These are phyloP conservation scores for Ceratobasidium sp. DNA, from an alignment of 1,284 basidiomycete genomes.

Conservation along the genomic window DNA sequence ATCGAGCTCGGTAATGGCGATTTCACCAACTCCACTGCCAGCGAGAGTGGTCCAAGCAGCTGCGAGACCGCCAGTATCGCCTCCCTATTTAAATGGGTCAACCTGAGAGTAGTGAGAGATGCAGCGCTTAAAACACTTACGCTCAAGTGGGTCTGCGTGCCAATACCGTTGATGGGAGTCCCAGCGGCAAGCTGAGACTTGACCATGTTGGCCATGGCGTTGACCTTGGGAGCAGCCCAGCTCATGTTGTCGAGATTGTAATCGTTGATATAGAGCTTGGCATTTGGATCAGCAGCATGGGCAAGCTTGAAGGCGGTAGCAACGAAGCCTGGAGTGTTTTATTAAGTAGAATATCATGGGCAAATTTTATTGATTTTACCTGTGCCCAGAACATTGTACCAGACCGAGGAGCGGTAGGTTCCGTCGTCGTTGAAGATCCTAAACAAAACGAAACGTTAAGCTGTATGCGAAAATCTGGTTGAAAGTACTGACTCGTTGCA, in stretches of 20 bases:
- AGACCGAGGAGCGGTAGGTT: conserved; percentile 61
- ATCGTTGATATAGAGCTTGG: conserved; percentile 37
- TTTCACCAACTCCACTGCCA: conserved; percentile 66
- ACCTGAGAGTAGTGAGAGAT: conserved; percentile 54
- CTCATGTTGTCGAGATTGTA: conserved; percentile 55
- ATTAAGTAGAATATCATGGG: neutral
- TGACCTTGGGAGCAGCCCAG: conserved; percentile 66
- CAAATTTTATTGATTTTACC: conserved; percentile 6
- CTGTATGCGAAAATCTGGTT: neutral
- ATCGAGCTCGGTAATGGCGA: conserved; percentile 73
- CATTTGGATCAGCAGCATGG: conserved; percentile 12
- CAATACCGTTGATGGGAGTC: conserved; percentile 72
- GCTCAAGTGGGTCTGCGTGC: conserved; percentile 61
- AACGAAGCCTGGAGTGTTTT: neutral
- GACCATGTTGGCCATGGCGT: conserved; percentile 68
- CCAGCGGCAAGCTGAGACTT: conserved; percentile 62
- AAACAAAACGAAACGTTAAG: conserved; percentile 58
- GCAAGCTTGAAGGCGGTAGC: conserved; percentile 29
- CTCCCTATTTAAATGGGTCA: conserved; percentile 63
- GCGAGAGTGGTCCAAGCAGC: conserved; percentile 57
- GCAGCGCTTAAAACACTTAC: conserved; percentile 61
- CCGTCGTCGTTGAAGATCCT: conserved; percentile 62
- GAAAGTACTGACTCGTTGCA: conserved; percentile 54
- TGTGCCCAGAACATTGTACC: conserved; percentile 55
- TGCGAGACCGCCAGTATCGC: conserved; percentile 57